A percentile compares a stretch with the other conserved stretches of the same genome.
These are phyloP conservation scores for Geotrichum citri-aurantii DNA, from an alignment of 1,139 yeast genomes.

Conservation along the genomic window DNA sequence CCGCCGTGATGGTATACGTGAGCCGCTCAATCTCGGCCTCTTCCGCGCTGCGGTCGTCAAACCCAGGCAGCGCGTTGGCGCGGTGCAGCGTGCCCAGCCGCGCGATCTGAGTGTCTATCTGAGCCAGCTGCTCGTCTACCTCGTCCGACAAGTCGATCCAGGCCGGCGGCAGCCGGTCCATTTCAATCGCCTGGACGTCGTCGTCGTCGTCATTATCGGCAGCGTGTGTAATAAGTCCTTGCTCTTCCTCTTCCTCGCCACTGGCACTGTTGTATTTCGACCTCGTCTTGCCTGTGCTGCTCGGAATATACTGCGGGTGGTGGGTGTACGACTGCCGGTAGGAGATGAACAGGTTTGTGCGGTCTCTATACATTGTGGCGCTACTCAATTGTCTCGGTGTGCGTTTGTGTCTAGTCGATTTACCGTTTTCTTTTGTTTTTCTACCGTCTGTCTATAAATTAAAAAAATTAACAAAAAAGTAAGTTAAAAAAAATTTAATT, in stretches of 20 bases:
- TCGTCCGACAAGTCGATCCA: constrained; percentile 70
- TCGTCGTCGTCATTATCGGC: constrained; percentile 25
- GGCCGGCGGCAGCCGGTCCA: constrained; percentile 60
- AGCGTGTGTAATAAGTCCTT: constrained; percentile 52
- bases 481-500: too few relatives aligned
- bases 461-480: background rate
- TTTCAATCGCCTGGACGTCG: constrained; percentile 35
- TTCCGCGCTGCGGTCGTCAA: constrained; percentile 64
- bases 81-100: constrained; percentile 66
- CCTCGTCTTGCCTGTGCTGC: constrained; percentile 13
- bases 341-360: constrained; percentile 42
- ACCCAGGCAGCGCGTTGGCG: constrained; percentile 79
- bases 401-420: background rate
- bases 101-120: constrained; percentile 47
- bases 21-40: constrained; percentile 73
- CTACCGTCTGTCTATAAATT: background rate
- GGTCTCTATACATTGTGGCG: constrained; percentile 38
- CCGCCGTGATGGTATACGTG: constrained; percentile 67
- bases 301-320: constrained; percentile 29
- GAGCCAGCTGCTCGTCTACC: constrained; percentile 55
- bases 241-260: constrained; percentile 56
- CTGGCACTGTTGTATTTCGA: constrained; percentile 25
- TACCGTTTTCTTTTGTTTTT: too few relatives aligned
- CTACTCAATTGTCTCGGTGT: background rate
- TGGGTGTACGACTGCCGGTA: constrained; percentile 43